Evolutionary conservation across 768 basidiomycete species (phyloP).

Genomic region (Galerina sulciceps): DNA sequence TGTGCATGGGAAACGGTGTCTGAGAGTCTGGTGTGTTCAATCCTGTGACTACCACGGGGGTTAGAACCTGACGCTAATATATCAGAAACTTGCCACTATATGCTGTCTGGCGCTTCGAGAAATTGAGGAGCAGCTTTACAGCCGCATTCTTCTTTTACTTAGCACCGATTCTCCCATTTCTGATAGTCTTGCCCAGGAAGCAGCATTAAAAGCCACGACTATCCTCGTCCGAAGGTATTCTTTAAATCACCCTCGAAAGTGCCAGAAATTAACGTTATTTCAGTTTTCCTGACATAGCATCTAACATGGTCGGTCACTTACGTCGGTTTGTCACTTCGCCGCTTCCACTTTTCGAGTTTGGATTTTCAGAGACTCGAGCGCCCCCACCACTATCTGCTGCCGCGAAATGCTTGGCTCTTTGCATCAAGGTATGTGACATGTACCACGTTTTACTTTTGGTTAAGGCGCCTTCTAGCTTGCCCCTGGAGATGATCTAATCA

Average conservation of each 20-base stretch:
- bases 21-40: conserved; percentile 72
- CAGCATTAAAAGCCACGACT: conserved; percentile 84
- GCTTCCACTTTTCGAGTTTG: conserved; percentile 85
- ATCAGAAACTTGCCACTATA: conserved; percentile 83
- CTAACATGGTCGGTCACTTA: conserved; percentile 75
- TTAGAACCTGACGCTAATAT: not conserved
- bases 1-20: conserved; percentile 95
- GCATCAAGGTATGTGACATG: conserved; percentile 68
- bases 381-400: conserved; percentile 84
- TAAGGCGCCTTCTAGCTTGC: conserved; percentile 57
- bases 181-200: conserved; percentile 86
- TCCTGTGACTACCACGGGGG: not conserved
- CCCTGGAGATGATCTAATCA: conserved; percentile 84
- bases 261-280: not conserved
- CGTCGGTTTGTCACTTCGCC: conserved; percentile 90
- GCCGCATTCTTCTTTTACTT: conserved; percentile 71
- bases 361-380: conserved; percentile 75
- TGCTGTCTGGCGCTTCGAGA: conserved; percentile 75
- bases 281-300: conserved; percentile 83
- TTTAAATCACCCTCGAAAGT: not conserved
- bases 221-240: conserved; percentile 82
- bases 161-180: conserved; percentile 82
- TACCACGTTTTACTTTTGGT: conserved; percentile 2
- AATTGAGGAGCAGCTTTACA: conserved; percentile 70
- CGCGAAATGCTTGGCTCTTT: conserved; percentile 88